These are phyloP conservation scores for Sclerotinia trifoliorum DNA, from an alignment of 2,329 filamentous ascomycete genomes.

Conservation along the genomic window DNA sequence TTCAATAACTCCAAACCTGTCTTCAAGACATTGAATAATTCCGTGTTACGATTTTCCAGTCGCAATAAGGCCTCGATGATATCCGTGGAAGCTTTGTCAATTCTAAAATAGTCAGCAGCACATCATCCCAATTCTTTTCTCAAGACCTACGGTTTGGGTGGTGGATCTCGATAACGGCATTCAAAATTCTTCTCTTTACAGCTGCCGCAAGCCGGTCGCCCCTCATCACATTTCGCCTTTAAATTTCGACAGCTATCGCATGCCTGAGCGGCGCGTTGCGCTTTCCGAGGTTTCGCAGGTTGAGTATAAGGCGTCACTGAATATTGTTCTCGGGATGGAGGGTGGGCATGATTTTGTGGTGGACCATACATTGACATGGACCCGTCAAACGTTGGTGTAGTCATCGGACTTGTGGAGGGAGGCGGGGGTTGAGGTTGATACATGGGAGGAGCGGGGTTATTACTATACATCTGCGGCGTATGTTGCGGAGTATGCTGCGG, in stretches of 20 bases:
- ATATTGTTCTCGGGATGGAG: constrained; percentile 32
- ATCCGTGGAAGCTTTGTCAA: constrained; percentile 59
- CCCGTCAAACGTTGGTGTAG: constrained; percentile 26
- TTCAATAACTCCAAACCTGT: constrained; percentile 26
- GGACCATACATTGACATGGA: constrained; percentile 26
- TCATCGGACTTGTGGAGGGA: constrained; percentile 36
- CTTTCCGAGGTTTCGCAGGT: constrained; percentile 31
- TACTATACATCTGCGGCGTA: constrained; percentile 15
- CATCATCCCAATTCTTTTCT: constrained; percentile 37
- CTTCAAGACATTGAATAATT: constrained; percentile 17
- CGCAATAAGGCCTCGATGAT: constrained; percentile 51
- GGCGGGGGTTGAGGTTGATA: constrained; percentile 29
- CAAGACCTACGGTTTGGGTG: constrained; percentile 77
- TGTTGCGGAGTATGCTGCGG: constrained; percentile 20
- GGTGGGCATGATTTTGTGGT: constrained; percentile 25
- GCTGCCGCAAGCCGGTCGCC: constrained; percentile 71
- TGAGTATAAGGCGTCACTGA: constrained; percentile 19
- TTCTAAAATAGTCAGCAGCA: constrained; percentile 34
- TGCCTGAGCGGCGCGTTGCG: constrained; percentile 56
- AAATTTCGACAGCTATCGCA: constrained; percentile 86
- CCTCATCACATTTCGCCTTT: constrained; percentile 91
- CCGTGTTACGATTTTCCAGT: constrained; percentile 24
- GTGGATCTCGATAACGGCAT: constrained; percentile 87
- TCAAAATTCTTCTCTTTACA: constrained; percentile 83
- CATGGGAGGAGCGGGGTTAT: constrained; percentile 26